phyloP scores from a whole-genome alignment of 2,329 filamentous ascomycete genomes.

The Penicillium polonicum region DNA sequence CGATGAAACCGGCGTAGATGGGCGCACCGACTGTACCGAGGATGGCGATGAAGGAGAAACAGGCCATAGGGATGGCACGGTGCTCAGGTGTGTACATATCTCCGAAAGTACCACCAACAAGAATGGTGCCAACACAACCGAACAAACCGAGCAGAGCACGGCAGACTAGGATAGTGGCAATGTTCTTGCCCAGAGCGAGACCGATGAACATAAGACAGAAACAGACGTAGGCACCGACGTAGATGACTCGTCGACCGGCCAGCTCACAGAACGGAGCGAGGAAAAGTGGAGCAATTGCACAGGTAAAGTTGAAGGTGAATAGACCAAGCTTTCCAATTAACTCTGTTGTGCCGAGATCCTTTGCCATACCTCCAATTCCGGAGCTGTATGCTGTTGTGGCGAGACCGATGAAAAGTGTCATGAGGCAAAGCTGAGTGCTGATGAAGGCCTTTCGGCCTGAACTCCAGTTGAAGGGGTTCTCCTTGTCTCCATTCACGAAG shows the following conservation, averaged over 20 bases:
- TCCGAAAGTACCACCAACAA: slow-evolving; percentile 52
- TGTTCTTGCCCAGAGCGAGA: slow-evolving; percentile 49
- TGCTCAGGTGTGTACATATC: slow-evolving; percentile 51
- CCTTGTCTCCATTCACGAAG: slow-evolving; percentile 48
- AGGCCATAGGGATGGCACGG: slow-evolving; percentile 49
- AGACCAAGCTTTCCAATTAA: slow-evolving; percentile 51
- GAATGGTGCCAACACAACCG: slow-evolving; percentile 52
- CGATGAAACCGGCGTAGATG: slow-evolving; percentile 56
- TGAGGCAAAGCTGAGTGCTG: slow-evolving; percentile 49
- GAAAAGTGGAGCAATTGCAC: slow-evolving; percentile 50
- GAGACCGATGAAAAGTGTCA: slow-evolving; percentile 56
- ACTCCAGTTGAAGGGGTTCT: slow-evolving; percentile 56
- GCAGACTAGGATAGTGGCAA: slow-evolving; percentile 50
- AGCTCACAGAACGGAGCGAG: slow-evolving; percentile 53
- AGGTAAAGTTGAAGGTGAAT: slow-evolving; percentile 52
- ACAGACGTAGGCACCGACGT: slow-evolving; percentile 47
- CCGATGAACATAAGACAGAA: slow-evolving; percentile 52
- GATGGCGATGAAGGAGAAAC: slow-evolving; percentile 52
- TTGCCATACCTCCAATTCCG: slow-evolving; percentile 48
- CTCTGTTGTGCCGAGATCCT: slow-evolving; percentile 44
- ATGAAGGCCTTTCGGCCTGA: slow-evolving; percentile 47
- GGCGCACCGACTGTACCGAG: slow-evolving; percentile 54
- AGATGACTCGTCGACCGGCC: slow-evolving; percentile 49
- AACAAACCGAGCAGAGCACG: slow-evolving; percentile 51
- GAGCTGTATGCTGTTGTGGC: slow-evolving; percentile 56